These are phyloP conservation scores for Vanrija pseudolonga DNA, from an alignment of 1,284 basidiomycete genomes.

Conservation along the genomic window DNA sequence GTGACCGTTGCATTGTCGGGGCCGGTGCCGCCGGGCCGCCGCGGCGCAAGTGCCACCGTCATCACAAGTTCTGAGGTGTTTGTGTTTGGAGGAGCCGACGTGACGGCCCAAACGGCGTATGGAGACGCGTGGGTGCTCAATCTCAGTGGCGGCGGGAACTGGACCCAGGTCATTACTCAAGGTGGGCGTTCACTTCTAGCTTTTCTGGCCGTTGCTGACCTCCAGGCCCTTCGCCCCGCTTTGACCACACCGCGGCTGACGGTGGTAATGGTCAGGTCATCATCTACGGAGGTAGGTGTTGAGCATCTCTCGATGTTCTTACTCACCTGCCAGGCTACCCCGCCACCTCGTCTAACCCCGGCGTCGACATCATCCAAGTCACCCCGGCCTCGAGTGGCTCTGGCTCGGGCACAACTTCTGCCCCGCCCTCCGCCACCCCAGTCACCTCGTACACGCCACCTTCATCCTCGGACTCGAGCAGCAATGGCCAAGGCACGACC, in stretches of 20 bases:
- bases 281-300: constrained; percentile 66
- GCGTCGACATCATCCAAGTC: not conserved
- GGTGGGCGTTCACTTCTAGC: not conserved
- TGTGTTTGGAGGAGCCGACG: constrained; percentile 73
- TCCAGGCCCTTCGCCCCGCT: constrained; percentile 57
- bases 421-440: too few species aligned
- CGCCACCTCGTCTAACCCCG: not conserved
- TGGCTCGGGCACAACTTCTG: not conserved
- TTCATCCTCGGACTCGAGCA: too few species aligned
- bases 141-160: constrained; percentile 58
- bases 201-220: constrained; percentile 2
- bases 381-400: constrained; percentile 9
- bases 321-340: not conserved
- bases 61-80: constrained; percentile 57
- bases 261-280: constrained; percentile 60
- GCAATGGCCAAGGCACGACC: too few species aligned
- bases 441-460: too few species aligned
- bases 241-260: constrained; percentile 67
- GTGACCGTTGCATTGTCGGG: constrained; percentile 47
- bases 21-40: constrained; percentile 59
- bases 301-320: too few species aligned
- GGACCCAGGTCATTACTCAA: constrained; percentile 22
- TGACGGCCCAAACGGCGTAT: constrained; percentile 56
- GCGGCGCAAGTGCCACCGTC: constrained; percentile 62
- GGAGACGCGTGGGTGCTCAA: constrained; percentile 74